Evolutionary conservation across 768 basidiomycete species (phyloP).

Genomic region (Pulveroboletus sp.): DNA sequence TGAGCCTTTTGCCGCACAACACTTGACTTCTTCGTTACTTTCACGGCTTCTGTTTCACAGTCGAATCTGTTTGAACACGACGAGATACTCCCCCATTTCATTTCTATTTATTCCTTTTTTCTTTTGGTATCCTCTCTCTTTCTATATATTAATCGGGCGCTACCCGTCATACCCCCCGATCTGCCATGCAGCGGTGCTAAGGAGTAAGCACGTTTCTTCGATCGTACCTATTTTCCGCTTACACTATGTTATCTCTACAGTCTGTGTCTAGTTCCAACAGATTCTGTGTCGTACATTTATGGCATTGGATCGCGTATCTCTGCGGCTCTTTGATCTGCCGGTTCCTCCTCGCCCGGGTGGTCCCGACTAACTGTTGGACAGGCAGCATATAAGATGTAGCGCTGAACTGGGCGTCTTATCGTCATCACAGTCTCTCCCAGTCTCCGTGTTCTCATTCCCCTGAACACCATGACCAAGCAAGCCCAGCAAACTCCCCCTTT

Average conservation of each 20-base stretch:
- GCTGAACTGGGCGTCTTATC: not conserved
- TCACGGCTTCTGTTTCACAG: not conserved
- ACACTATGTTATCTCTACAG: too few species aligned
- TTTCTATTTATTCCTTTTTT: too few species aligned
- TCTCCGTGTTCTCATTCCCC: not conserved
- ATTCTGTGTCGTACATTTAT: not conserved
- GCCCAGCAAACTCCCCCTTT: conserved; percentile 37
- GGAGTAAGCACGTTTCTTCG: too few species aligned
- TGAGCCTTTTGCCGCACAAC: not conserved
- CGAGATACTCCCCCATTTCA: too few species aligned
- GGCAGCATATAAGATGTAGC: conserved; percentile 1
- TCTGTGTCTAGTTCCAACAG: too few species aligned
- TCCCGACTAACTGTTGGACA: not conserved
- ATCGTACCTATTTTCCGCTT: too few species aligned
- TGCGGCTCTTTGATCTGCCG: not conserved
- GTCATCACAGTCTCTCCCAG: not conserved
- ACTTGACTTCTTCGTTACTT: too few species aligned
- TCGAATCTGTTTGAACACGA: not conserved
- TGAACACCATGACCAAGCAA: conserved; percentile 19
- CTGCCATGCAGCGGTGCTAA: too few species aligned
- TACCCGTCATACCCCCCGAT: too few species aligned
- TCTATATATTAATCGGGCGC: too few species aligned
- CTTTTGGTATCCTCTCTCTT: too few species aligned
- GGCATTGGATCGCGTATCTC: not conserved
- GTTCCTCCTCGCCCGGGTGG: not conserved